A percentile compares a stretch with the other conserved stretches of the same genome.
Evolutionary conservation across 352 stramenopile genomes (phyloP).

Genomic region (Globisporangium canariense): DNA sequence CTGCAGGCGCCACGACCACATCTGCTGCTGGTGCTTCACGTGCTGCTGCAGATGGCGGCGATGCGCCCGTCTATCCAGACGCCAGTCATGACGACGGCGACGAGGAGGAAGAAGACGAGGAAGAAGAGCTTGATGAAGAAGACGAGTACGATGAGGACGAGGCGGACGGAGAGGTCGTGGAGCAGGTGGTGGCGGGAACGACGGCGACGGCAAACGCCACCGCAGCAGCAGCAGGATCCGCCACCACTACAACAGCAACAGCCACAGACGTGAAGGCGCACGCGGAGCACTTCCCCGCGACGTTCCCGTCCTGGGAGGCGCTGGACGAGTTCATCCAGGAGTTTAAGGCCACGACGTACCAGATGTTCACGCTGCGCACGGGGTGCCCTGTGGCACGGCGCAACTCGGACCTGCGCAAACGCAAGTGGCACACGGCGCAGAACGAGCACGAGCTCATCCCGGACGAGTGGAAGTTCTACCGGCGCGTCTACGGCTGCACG

Average conservation of each 20-base stretch:
- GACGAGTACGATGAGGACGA: background rate
- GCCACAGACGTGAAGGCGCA: background rate
- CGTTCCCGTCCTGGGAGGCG: conserved; percentile 45
- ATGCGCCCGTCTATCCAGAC: background rate
- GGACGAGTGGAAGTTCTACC: conserved; percentile 2
- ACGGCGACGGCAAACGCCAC: no score
- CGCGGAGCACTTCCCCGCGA: conserved; percentile 21
- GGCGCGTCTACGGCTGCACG: conserved; percentile 5
- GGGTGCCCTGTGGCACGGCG: background rate
- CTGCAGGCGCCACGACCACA: background rate
- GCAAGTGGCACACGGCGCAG: background rate
- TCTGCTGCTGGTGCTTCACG: background rate
- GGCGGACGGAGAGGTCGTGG: background rate
- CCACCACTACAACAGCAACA: no score
- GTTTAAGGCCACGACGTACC: conserved; percentile 12
- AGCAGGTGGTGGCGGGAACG: no score
- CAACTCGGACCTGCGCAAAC: background rate
- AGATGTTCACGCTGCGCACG: conserved; percentile 25
- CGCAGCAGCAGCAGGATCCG: no score
- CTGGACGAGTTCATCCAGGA: conserved; percentile 4
- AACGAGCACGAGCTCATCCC: conserved; percentile 7
- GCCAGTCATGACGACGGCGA: background rate
- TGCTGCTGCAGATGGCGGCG: background rate
- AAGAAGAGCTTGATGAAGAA: background rate
- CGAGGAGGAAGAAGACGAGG: background rate